Conservation (phyloP, 306 rosid species). For the Alnus glutinosa region DNA sequence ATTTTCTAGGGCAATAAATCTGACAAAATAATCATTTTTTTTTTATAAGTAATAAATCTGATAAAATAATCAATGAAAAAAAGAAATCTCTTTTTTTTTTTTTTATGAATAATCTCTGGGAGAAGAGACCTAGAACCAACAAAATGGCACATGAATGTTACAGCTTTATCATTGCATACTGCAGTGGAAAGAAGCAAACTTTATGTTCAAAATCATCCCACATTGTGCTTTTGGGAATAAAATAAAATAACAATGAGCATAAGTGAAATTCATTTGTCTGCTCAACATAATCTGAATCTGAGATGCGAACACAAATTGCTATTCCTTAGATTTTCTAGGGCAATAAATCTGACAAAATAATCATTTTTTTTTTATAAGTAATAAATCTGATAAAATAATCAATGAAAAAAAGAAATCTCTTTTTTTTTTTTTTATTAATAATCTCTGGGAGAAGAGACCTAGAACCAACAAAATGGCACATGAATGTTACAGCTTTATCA, state of each 20-base stretch:
- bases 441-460: neutral
- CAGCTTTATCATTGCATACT: neutral
- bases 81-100: no score
- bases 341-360: neutral
- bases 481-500: neutral
- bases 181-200: neutral
- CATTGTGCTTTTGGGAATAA: neutral
- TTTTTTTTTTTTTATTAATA: no score
- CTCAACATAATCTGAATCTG: no score
- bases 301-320: no score
- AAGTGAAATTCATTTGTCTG: constrained; percentile 2
- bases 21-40: neutral
- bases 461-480: constrained; percentile 4
- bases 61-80: neutral
- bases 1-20: neutral
- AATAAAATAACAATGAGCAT: neutral
- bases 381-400: neutral
- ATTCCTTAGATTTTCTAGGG: neutral
- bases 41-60: no score
- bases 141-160: neutral
- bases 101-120: no score
- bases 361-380: neutral
- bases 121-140: constrained; percentile 9
- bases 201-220: neutral
- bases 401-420: neutral